phyloP scores from a whole-genome alignment of 2,329 filamentous ascomycete species.

The Fusarium coicis region DNA sequence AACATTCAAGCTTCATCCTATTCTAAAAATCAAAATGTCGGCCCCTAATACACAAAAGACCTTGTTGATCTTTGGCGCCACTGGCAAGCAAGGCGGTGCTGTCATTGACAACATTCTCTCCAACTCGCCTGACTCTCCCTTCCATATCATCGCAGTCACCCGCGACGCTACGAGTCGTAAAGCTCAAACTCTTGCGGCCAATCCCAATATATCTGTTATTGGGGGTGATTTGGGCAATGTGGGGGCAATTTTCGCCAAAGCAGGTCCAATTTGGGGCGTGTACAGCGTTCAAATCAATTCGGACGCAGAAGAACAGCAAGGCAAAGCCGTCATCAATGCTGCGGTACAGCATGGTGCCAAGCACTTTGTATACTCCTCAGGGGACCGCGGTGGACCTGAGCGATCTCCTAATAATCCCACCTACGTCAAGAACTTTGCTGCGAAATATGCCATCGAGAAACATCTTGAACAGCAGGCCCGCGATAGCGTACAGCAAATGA shows the following conservation, averaged over 20 bases:
- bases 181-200: background rate
- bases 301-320: background rate
- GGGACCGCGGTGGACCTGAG: background rate
- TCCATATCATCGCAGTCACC: background rate
- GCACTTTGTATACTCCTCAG: constrained; percentile 3
- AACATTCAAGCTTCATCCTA: background rate
- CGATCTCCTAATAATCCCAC: background rate
- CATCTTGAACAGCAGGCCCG: background rate
- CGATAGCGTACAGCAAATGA: constrained; percentile 49
- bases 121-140: background rate
- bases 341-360: background rate
- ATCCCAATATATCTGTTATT: background rate
- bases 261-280: background rate
- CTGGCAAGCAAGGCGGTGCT: constrained; percentile 6
- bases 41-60: background rate
- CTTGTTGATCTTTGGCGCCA: background rate
- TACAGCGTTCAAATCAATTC: constrained; percentile 4
- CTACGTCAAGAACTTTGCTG: constrained; percentile 62
- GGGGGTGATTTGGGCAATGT: background rate
- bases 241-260: background rate
- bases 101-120: background rate
- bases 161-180: background rate
- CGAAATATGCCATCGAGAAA: constrained; percentile 61
- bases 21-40: background rate
- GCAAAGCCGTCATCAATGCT: background rate